These are phyloP conservation scores for Bathelium albidoporum DNA, from an alignment of 495 filamentous ascomycete genomes.

Conservation along the genomic window DNA sequence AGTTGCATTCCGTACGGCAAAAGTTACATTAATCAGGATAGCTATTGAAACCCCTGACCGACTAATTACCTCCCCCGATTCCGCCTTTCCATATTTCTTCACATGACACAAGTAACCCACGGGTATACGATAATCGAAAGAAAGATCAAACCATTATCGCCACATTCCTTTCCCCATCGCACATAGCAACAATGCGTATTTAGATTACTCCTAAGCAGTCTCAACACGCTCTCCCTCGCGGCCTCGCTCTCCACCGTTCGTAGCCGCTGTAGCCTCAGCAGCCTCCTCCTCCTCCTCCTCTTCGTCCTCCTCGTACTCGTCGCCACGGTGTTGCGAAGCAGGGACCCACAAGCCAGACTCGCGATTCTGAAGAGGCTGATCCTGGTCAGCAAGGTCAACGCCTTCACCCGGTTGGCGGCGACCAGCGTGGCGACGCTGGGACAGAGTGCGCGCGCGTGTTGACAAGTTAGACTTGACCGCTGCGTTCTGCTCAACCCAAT, in stretches of 20 bases:
- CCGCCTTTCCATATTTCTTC: neutral
- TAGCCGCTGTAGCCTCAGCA: slow-evolving; percentile 44
- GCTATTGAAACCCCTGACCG: neutral
- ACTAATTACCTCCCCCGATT: neutral
- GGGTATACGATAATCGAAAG: neutral
- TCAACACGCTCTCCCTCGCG: slow-evolving; percentile 48
- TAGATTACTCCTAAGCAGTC: slow-evolving; percentile 12
- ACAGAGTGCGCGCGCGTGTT: slow-evolving; percentile 71
- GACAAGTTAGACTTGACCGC: slow-evolving; percentile 78
- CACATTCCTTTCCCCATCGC: neutral
- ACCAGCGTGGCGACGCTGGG: slow-evolving; percentile 66
- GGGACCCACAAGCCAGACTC: slow-evolving; percentile 75
- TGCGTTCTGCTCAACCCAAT: slow-evolving; percentile 88
- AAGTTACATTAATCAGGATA: neutral
- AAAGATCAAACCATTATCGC: neutral
- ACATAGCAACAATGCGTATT: too few species aligned
- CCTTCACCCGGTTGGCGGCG: slow-evolving; percentile 48
- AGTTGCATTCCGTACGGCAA: neutral
- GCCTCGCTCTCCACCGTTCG: slow-evolving; percentile 46
- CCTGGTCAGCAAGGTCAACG: slow-evolving; percentile 74
- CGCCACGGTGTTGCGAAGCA: slow-evolving; percentile 59
- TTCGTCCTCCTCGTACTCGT: slow-evolving; percentile 49
- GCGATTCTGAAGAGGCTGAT: slow-evolving; percentile 70
- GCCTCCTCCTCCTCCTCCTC: slow-evolving; percentile 58
- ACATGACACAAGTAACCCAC: neutral